phyloP scores from a whole-genome alignment of 176 grass and related monocot genomes.

The Poa annua region DNA sequence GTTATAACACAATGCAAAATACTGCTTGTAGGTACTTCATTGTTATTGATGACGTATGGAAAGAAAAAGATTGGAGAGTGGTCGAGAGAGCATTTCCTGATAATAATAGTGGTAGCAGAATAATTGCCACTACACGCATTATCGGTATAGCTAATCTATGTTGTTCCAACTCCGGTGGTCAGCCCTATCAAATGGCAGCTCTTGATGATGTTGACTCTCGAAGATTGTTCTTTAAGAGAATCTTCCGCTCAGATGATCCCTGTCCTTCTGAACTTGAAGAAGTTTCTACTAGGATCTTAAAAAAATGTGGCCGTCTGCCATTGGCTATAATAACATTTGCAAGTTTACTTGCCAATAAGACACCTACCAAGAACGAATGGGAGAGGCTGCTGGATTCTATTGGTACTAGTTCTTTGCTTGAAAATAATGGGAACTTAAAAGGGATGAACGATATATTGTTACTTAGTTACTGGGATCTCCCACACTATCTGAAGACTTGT shows the following conservation, averaged over 20 bases:
- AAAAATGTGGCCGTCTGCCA: background rate
- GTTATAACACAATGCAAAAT: background rate
- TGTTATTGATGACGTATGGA: slow-evolving; percentile 7
- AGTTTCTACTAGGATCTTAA: background rate
- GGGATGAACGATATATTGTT: slow-evolving; percentile 9
- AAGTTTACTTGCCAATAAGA: background rate
- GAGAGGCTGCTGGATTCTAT: slow-evolving; percentile 2
- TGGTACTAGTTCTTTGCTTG: background rate
- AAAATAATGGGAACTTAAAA: background rate
- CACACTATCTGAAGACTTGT: slow-evolving; percentile 24
- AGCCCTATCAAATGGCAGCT: background rate
- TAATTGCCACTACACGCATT: slow-evolving; percentile 28
- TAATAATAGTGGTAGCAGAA: background rate
- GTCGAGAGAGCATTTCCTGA: background rate
- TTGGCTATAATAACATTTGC: slow-evolving; percentile 15
- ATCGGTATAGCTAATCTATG: background rate
- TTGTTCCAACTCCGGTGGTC: background rate
- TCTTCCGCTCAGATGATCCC: background rate
- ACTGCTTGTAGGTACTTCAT: slow-evolving; percentile 5
- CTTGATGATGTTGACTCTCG: background rate
- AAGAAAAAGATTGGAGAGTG: background rate
- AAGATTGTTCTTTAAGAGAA: background rate
- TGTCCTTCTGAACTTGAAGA: background rate
- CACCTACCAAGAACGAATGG: background rate
- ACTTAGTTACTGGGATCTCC: slow-evolving; percentile 37